A percentile compares a stretch with the other conserved stretches of the same genome.
These are phyloP conservation scores for Lentinula edodes DNA, from an alignment of 768 basidiomycete genomes.

Conservation along the genomic window DNA sequence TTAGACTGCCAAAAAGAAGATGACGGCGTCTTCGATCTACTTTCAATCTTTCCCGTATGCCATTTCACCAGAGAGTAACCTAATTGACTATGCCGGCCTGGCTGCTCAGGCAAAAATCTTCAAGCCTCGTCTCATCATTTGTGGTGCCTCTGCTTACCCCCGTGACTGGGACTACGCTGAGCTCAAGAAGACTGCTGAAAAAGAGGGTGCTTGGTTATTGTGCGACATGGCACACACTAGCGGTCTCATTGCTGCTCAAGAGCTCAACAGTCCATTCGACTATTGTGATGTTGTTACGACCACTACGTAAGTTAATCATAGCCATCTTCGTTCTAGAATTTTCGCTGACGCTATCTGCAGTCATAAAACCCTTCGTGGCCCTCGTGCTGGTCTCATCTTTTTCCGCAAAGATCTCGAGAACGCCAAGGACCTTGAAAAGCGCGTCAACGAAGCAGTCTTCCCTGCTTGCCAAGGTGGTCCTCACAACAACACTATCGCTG, in stretches of 20 bases:
- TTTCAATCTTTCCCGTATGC: conserved; percentile 98
- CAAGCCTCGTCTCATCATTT: conserved; percentile 93
- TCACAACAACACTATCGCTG: conserved; percentile 96
- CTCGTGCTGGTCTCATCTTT: conserved; percentile 97
- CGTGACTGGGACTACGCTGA: conserved; percentile 94
- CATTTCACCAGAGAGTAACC: conserved; percentile 74
- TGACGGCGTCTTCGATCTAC: conserved; percentile 99
- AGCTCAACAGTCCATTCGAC: conserved; percentile 88
- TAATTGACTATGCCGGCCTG: conserved; percentile 84
- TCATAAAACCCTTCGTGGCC: conserved; percentile 98
- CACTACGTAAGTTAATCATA: conserved; percentile 63
- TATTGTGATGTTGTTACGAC: conserved; percentile 98
- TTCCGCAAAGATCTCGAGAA: conserved; percentile 90
- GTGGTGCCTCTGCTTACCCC: conserved; percentile 98
- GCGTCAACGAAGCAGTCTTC: conserved; percentile 98
- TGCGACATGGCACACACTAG: conserved; percentile 97
- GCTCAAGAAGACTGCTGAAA: conserved; percentile 76
- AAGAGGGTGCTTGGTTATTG: conserved; percentile 90
- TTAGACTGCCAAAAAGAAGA: conserved; percentile 98
- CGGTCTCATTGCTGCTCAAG: conserved; percentile 89
- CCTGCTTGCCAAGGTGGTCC: conserved; percentile 99
- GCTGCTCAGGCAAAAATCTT: conserved; percentile 86
- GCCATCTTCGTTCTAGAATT: background rate
- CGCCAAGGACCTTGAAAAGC: conserved; percentile 85
- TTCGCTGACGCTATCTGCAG: conserved; percentile 27